Percentiles rank a stretch among this genome's conserved stretches.
These are phyloP conservation scores for Rhodotorula sp. DNA, from an alignment of 1,284 basidiomycete genomes.

Conservation along the genomic window DNA sequence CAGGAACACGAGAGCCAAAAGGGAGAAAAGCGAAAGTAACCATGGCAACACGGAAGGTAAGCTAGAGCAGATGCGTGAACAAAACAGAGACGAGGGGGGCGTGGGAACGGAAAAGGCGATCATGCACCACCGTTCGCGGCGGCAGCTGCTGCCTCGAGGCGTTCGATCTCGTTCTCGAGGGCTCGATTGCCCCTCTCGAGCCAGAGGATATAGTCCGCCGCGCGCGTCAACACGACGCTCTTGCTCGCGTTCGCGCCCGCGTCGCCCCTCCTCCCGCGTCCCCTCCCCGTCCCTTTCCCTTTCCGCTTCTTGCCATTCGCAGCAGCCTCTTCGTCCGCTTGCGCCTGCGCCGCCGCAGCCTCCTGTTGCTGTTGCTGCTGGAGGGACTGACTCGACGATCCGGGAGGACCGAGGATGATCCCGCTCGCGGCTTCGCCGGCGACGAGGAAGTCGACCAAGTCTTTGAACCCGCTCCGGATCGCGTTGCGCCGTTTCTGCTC, in stretches of 20 bases:
- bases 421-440: constrained; percentile 58
- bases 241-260: constrained; percentile 43
- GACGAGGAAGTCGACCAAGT: constrained; percentile 42
- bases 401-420: constrained; percentile 31
- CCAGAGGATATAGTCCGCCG: constrained; percentile 41
- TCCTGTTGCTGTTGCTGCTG: neutral
- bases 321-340: constrained; percentile 5
- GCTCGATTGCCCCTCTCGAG: constrained; percentile 41
- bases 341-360: neutral
- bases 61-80: neutral
- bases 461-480: constrained; percentile 74
- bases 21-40: neutral
- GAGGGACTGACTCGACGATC: neutral
- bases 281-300: constrained; percentile 27
- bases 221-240: constrained; percentile 42
- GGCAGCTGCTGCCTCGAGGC: constrained; percentile 23
- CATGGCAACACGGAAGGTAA: neutral
- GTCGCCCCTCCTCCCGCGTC: constrained; percentile 42
- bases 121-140: neutral
- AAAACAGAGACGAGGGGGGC: neutral
- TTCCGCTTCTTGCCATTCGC: constrained; percentile 5
- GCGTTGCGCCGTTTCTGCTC: constrained; percentile 86
- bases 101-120: too few relatives aligned
- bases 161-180: constrained; percentile 35
- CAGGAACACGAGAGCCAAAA: neutral